Base-by-base conservation (phyloP, 306 rosid genomes). In the Sesbania bispinosa region DNA sequence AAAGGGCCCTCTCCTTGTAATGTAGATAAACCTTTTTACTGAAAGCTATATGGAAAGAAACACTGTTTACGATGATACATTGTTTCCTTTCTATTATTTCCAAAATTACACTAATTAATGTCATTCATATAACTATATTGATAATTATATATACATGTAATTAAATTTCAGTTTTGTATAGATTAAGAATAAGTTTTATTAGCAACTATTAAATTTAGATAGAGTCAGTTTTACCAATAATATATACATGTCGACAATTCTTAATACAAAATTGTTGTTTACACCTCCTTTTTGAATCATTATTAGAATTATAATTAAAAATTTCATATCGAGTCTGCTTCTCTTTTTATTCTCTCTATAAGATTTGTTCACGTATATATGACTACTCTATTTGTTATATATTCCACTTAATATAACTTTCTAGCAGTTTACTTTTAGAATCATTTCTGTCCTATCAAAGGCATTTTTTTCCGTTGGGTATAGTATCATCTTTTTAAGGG, bases 371-470 rank as follows among this genome's bases (percentile, higher is more conserved):
- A 53, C 19, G 57, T 11, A n/a, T n/a, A n/a, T n/a, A 42, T 57
- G 58, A 57, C 57, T 71, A 45, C n/a, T 71, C 36, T 45, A n/a
- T 33, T n/a, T 55, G 48, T 55, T 24, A 53, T 32, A 43, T 62
- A 52, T 77, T 70, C 67, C 67, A 42, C 24, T 55, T 41, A 29
- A 48, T 61, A n/a, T 16, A 59, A 39, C 55, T 48, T 27, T 62
- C 71, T 48, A 45, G 63, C 62, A n/a, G 74, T 23, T 58, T 55
- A 65, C 59, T 54, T 62, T 63, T 52, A 14, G 67, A 65, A 75
- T 53, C 77, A 19, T 71, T 43, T 64, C 20, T 63, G 74, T 78
- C 73, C 62, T 33, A 15, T 78, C 62, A 63, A 65, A 43, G 6
- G 9, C 67, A 21, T 19, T 39, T 33, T 50, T 51, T 21, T 6